Percentiles rank a stretch among this genome's conserved stretches.
These are phyloP conservation scores for Microbotryomycetes sp. DNA, from an alignment of 1,284 basidiomycete genomes.

Conservation along the genomic window DNA sequence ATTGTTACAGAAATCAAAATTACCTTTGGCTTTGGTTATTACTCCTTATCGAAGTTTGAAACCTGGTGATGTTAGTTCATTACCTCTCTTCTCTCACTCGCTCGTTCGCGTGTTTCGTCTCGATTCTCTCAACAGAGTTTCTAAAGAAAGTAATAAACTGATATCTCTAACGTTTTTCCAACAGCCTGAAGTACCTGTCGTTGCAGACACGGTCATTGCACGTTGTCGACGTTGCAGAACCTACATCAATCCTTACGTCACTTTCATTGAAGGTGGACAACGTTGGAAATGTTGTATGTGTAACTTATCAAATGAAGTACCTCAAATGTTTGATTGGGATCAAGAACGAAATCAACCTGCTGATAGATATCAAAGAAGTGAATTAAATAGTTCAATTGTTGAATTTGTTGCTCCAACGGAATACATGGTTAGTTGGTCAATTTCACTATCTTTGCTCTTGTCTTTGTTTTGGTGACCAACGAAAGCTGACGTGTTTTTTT, in stretches of 20 bases:
- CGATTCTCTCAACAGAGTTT: too few species aligned
- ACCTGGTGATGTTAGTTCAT: slow-evolving; percentile 44
- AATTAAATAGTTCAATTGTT: slow-evolving; percentile 87
- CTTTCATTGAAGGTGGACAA: slow-evolving; percentile 96
- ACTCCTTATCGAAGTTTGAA: slow-evolving; percentile 81
- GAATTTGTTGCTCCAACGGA: slow-evolving; percentile 98
- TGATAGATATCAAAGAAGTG: slow-evolving; percentile 87
- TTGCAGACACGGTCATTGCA: slow-evolving; percentile 92
- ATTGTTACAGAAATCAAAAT: slow-evolving; percentile 83
- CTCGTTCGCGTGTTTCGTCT: not conserved
- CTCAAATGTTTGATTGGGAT: slow-evolving; percentile 98
- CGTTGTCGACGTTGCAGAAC: slow-evolving; percentile 94
- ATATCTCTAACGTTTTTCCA: not conserved
- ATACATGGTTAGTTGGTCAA: slow-evolving; percentile 71
- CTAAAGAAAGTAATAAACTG: not conserved
- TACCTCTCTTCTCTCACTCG: too few species aligned
- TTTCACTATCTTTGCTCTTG: too few species aligned
- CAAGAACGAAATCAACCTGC: slow-evolving; percentile 87
- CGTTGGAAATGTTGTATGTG: slow-evolving; percentile 99
- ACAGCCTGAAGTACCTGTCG: slow-evolving; percentile 65
- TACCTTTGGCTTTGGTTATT: slow-evolving; percentile 84
- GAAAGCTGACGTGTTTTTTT: not conserved
- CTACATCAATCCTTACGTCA: slow-evolving; percentile 98
- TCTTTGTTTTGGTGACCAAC: not conserved
- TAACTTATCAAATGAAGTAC: slow-evolving; percentile 96